Evolutionary conservation across 2,329 filamentous ascomycete genomes (phyloP).

Genomic region (Plenodomus biglobosus): DNA sequence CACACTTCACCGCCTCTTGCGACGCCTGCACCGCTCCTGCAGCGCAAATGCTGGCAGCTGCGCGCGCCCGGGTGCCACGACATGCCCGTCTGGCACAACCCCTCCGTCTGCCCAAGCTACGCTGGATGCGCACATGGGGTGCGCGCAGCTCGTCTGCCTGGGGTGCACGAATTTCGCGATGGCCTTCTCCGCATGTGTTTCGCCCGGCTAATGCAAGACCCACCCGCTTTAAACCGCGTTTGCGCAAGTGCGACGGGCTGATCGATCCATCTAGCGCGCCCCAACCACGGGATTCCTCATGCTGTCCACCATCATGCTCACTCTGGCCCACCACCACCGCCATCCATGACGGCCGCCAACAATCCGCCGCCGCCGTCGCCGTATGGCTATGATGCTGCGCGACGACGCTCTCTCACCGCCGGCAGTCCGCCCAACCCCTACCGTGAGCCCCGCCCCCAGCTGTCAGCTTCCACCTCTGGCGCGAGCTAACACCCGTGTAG

Average conservation of each 20-base stretch:
- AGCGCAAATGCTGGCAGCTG: background rate
- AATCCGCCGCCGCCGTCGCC: constrained; percentile 40
- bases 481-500: constrained; percentile 33
- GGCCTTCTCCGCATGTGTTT: constrained; percentile 32
- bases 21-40: background rate
- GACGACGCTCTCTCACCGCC: constrained; percentile 49
- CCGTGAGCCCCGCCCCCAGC: constrained; percentile 29
- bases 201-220: constrained; percentile 29
- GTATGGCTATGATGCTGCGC: constrained; percentile 47
- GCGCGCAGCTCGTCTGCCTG: constrained; percentile 12
- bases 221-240: constrained; percentile 12
- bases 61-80: background rate
- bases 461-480: constrained; percentile 19
- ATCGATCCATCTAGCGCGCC: constrained; percentile 32
- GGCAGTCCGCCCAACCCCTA: constrained; percentile 38
- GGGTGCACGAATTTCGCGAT: constrained; percentile 17
- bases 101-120: background rate
- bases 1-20: constrained; percentile 22
- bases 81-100: background rate
- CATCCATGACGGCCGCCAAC: constrained; percentile 39
- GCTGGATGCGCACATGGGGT: background rate
- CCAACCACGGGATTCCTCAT: constrained; percentile 32
- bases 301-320: constrained; percentile 32
- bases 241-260: constrained; percentile 18
- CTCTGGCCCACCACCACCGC: constrained; percentile 36